Evolutionary conservation across 352 stramenopile species (phyloP).

Genomic region (Lagenidium giganteum): DNA sequence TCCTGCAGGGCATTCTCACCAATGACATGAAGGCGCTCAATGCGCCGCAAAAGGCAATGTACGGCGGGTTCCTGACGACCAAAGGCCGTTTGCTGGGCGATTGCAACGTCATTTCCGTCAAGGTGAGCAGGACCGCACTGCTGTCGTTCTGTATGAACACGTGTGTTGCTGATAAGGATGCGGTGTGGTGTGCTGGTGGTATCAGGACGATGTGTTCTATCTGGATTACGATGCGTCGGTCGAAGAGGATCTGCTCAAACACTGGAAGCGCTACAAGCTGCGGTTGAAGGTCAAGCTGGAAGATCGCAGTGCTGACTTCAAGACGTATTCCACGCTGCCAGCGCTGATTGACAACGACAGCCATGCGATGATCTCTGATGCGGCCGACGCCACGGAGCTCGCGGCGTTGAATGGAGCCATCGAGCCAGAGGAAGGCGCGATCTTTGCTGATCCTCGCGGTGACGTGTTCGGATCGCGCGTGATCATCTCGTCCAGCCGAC

Average conservation of each 20-base stretch:
- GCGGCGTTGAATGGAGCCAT: constrained; percentile 29
- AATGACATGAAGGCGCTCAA: constrained; percentile 75
- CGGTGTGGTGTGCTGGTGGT: neutral
- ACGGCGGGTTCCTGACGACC: constrained; percentile 73
- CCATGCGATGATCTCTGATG: constrained; percentile 9
- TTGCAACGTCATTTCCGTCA: constrained; percentile 65
- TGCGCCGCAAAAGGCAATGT: constrained; percentile 51
- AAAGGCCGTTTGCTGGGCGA: constrained; percentile 78
- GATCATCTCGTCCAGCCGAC: too few relatives aligned
- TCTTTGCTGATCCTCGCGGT: constrained; percentile 62
- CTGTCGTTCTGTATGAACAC: neutral
- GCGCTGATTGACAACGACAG: constrained; percentile 24
- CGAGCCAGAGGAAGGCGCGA: constrained; percentile 20
- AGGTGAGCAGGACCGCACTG: constrained; percentile 19
- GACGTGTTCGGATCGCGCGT: constrained; percentile 58
- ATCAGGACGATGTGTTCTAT: constrained; percentile 55
- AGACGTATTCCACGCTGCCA: constrained; percentile 45
- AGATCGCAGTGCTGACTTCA: constrained; percentile 50
- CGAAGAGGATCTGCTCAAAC: constrained; percentile 56
- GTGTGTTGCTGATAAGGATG: neutral
- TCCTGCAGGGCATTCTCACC: constrained; percentile 79
- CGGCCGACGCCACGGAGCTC: constrained; percentile 20
- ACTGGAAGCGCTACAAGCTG: constrained; percentile 87
- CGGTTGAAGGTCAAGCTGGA: constrained; percentile 78
- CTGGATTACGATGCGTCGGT: constrained; percentile 67